A percentile compares a stretch with the other conserved stretches of the same genome.
phyloP scores from a whole-genome alignment of 1,139 yeast genomes.

The Debaryomyces fabryi region DNA sequence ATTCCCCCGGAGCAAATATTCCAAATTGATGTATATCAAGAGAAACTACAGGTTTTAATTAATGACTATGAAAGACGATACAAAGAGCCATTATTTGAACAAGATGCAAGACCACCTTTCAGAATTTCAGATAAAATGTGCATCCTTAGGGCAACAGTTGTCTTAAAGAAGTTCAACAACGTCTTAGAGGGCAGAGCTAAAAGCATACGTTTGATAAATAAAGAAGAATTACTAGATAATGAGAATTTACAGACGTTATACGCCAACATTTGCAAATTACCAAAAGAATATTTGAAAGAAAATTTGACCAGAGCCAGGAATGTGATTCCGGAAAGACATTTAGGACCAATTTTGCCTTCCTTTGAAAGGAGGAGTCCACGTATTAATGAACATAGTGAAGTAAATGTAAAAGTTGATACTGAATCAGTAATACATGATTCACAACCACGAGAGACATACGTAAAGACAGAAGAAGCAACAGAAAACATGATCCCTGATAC shows the following conservation, averaged over 20 bases:
- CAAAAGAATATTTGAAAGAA: background rate
- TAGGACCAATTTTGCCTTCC: background rate
- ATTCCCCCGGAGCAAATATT: constrained; percentile 12
- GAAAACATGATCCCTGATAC: constrained; percentile 20
- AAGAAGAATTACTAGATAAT: background rate
- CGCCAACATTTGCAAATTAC: constrained; percentile 1
- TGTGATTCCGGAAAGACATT: background rate
- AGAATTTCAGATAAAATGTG: constrained; percentile 11
- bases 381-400: background rate
- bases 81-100: constrained; percentile 10
- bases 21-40: constrained; percentile 16
- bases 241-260: constrained; percentile 2
- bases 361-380: background rate
- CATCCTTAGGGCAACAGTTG: constrained; percentile 8
- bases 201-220: constrained; percentile 1
- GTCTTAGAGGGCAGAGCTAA: constrained; percentile 13
- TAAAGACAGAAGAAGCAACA: constrained; percentile 7
- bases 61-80: constrained; percentile 8
- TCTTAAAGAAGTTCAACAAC: constrained; percentile 11
- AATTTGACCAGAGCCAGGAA: constrained; percentile 1
- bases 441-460: constrained; percentile 1
- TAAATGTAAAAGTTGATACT: background rate
- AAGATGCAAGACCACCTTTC: constrained; percentile 1
- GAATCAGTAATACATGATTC: constrained; percentile 1
- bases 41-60: constrained; percentile 11